Conservation (phyloP, 768 basidiomycete species). For the Xerocomus potaroensis region DNA sequence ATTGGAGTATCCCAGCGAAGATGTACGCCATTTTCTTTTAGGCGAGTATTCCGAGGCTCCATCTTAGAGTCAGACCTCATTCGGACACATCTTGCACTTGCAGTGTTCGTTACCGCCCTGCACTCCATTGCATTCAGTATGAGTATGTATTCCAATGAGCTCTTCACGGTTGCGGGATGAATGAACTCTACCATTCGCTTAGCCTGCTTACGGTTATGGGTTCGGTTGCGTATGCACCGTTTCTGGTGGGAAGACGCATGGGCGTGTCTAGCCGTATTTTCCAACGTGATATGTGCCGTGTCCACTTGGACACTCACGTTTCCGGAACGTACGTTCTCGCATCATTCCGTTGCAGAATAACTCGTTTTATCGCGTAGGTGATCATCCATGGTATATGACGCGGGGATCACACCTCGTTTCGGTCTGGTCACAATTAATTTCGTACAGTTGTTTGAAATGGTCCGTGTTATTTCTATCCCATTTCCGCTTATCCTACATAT, state of each 20-base stretch:
- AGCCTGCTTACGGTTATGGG: slow-evolving; percentile 9
- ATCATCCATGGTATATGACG: slow-evolving; percentile 2
- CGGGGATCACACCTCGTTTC: not conserved
- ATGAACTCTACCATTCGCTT: not conserved
- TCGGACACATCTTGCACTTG: not conserved
- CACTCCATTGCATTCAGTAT: slow-evolving; percentile 3
- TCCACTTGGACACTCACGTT: slow-evolving; percentile 7
- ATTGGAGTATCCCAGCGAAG: not conserved
- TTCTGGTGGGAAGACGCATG: slow-evolving; percentile 16
- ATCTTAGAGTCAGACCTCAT: not conserved
- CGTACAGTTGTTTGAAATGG: slow-evolving; percentile 7
- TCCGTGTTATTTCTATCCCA: slow-evolving; percentile 1
- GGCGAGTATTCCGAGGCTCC: not conserved
- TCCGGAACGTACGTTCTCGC: slow-evolving; percentile 2
- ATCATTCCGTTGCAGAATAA: not conserved
- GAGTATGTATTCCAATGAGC: slow-evolving; percentile 4
- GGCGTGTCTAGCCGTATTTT: slow-evolving; percentile 3
- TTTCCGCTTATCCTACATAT: not conserved
- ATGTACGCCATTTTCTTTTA: not conserved
- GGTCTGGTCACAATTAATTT: slow-evolving; percentile 3
- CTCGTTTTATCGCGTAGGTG: not conserved
- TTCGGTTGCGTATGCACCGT: slow-evolving; percentile 4
- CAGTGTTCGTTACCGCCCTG: slow-evolving; percentile 10
- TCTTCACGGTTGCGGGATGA: not conserved
- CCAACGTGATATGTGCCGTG: slow-evolving; percentile 3